Evolutionary conservation across 2,329 filamentous ascomycete species (phyloP), one percentile per base, ranked within the genome.

Genomic region (Sporothrix phasma): DNA sequence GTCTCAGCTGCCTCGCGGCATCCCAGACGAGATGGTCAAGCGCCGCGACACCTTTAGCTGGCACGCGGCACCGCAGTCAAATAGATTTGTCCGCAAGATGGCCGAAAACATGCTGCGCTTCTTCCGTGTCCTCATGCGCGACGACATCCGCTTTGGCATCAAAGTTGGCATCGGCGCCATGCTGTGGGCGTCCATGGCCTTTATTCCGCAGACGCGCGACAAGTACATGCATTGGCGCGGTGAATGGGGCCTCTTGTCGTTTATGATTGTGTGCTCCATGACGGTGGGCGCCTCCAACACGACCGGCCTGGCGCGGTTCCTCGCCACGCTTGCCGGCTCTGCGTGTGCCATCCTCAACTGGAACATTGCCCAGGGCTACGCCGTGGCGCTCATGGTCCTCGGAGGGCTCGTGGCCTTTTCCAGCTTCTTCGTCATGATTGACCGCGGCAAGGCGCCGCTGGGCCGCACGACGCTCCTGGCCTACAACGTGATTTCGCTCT

Each of bases 241-340:
- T 34, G 94, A 99, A 80, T 99, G 94, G 94, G 94, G 94, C 24
- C 80, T 99, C 2, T 75, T 99, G 63, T 96, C 92, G 0, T 97
- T 96, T 78, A 97, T 97, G 93, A 86, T 97, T 72, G 94, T 99
- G 26, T 96, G 92, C 73, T 92, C 90, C 43, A 97, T 97, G 92
- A 99, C 93, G 0, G 93, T 97, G 24, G 94, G 94, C 31, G 92
- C 94, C 7, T 90, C 92, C 26, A 99, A 97, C 74, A 96, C 93
- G 1, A 97, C 93, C 0, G 92, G 92, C 3, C 86, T 87, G 71
- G 86, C 92, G 58, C 87, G 94, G 69, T 93, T 97, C 72, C 79
- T 90, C 8, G 94, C 93, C 64, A 99, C 93, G 1, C 80, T 91
- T 39, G 80, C 95, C 43, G 94, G 94, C 19, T 92, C 91, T 6